Percentiles rank a stretch among this genome's conserved stretches.
phyloP scores from a whole-genome alignment of 495 filamentous ascomycete genomes.

The Poronia punctata region DNA sequence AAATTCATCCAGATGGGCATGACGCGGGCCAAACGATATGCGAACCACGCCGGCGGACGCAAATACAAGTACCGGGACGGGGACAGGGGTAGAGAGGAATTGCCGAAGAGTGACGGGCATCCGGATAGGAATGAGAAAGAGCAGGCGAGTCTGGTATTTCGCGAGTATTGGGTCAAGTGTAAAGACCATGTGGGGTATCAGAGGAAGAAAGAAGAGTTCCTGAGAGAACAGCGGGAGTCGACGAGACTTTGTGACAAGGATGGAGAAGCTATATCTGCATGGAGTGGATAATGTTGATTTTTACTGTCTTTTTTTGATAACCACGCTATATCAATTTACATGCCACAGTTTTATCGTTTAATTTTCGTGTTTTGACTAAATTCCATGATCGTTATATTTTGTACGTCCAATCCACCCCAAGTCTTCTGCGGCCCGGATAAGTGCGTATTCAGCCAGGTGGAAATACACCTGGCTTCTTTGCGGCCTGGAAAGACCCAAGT shows the following conservation, averaged over 20 bases:
- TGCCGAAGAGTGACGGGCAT: slow-evolving; percentile 21
- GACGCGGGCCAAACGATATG: slow-evolving; percentile 44
- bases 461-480: too few species aligned
- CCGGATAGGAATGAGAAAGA: slow-evolving; percentile 20
- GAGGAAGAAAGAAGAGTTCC: slow-evolving; percentile 31
- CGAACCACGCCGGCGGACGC: slow-evolving; percentile 43
- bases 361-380: too few species aligned
- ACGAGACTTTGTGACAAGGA: slow-evolving; percentile 12
- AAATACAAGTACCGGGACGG: slow-evolving; percentile 32
- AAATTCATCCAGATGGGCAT: slow-evolving; percentile 54
- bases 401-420: too few species aligned
- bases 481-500: too few species aligned
- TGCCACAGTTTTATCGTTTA: too few species aligned
- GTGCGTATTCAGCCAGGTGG: too few species aligned
- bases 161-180: slow-evolving; percentile 34
- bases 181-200: slow-evolving; percentile 33
- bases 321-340: too few species aligned
- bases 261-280: not conserved
- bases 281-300: not conserved
- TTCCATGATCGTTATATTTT: too few species aligned
- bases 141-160: slow-evolving; percentile 17
- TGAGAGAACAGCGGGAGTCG: slow-evolving; percentile 34
- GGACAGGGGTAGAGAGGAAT: slow-evolving; percentile 1
- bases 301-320: not conserved
- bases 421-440: too few species aligned